A percentile compares a stretch with the other conserved stretches of the same genome.
Evolutionary conservation across 352 stramenopile species (phyloP).

Genomic region (Phytophthora colocasiae): DNA sequence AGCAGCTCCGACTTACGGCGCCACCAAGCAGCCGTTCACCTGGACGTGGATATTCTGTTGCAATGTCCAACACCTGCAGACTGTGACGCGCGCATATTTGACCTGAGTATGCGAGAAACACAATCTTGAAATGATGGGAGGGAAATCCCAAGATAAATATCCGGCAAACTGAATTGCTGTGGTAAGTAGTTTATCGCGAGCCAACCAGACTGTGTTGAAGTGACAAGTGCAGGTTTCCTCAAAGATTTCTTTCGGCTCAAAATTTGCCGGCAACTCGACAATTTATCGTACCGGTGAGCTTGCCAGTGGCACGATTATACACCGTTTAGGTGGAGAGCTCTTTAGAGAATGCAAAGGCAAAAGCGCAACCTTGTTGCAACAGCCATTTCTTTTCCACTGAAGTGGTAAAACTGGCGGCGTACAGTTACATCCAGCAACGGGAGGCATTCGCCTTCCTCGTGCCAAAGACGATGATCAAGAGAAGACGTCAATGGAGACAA

Average conservation of each 20-base stretch:
- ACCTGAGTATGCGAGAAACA: not conserved
- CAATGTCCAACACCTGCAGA: slow-evolving; percentile 27
- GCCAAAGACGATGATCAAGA: slow-evolving; percentile 29
- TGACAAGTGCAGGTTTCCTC: slow-evolving; percentile 15
- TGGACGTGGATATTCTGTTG: slow-evolving; percentile 23
- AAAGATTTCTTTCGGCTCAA: slow-evolving; percentile 14
- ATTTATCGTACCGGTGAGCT: slow-evolving; percentile 2
- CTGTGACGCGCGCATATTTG: slow-evolving; percentile 35
- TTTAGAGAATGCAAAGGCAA: slow-evolving; percentile 11
- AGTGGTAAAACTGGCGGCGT: slow-evolving; percentile 30
- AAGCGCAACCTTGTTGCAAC: slow-evolving; percentile 4
- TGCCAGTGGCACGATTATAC: slow-evolving; percentile 20
- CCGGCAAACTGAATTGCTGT: slow-evolving; percentile 2
- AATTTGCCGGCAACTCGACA: slow-evolving; percentile 14
- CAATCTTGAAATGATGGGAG: slow-evolving; percentile 10
- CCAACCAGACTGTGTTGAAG: slow-evolving; percentile 35
- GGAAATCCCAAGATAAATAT: slow-evolving; percentile 10
- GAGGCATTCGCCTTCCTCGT: slow-evolving; percentile 44
- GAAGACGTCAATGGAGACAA: slow-evolving; percentile 22
- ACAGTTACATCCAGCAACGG: slow-evolving; percentile 35
- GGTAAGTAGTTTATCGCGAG: slow-evolving; percentile 2
- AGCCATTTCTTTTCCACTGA: slow-evolving; percentile 1
- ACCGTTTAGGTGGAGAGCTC: slow-evolving; percentile 8
- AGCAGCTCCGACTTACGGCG: slow-evolving; percentile 12
- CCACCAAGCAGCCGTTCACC: slow-evolving; percentile 8